Percentiles rank a stretch among this genome's conserved stretches.
These are phyloP conservation scores for Fagopyrum esculentum DNA, from an alignment of 148 eudicot genomes.

Conservation along the genomic window DNA sequence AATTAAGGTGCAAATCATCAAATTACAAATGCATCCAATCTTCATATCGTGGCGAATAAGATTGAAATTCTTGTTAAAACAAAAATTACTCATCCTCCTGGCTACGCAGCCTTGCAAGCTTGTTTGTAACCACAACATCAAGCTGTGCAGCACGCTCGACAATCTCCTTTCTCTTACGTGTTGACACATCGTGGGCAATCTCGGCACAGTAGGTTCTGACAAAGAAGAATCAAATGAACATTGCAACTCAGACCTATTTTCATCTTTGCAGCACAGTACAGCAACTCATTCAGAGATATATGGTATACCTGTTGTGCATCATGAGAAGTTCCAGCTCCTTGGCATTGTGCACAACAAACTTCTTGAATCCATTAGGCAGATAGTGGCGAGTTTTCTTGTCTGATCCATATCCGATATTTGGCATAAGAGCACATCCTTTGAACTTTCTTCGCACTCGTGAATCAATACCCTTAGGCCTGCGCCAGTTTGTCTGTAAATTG, in stretches of 20 bases:
- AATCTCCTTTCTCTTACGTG: constrained; percentile 28
- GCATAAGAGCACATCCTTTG: constrained; percentile 26
- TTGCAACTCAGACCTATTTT: too few species aligned
- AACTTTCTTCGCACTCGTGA: constrained; percentile 30
- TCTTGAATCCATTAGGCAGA: constrained; percentile 54
- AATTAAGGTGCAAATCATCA: not conserved
- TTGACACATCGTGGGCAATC: constrained; percentile 32
- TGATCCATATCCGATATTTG: constrained; percentile 28
- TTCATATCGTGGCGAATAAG: not conserved
- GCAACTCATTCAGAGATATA: not conserved
- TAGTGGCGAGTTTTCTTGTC: constrained; percentile 25
- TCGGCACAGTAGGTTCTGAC: constrained; percentile 30
- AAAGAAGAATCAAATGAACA: not conserved
- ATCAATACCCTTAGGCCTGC: constrained; percentile 37
- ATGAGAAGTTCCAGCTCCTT: constrained; percentile 40
- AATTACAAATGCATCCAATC: not conserved
- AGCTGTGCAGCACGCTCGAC: constrained; percentile 45
- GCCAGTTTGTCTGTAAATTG: constrained; percentile 24
- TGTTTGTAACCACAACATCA: constrained; percentile 38
- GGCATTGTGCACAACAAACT: constrained; percentile 49
- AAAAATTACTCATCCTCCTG: constrained; percentile 37
- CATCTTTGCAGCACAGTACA: not conserved
- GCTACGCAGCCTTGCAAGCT: constrained; percentile 50
- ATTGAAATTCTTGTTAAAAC: not conserved
- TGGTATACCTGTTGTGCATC: constrained; percentile 47